These are phyloP conservation scores for Grosmannia huntii DNA, from an alignment of 2,329 filamentous ascomycete species.

Conservation along the genomic window DNA sequence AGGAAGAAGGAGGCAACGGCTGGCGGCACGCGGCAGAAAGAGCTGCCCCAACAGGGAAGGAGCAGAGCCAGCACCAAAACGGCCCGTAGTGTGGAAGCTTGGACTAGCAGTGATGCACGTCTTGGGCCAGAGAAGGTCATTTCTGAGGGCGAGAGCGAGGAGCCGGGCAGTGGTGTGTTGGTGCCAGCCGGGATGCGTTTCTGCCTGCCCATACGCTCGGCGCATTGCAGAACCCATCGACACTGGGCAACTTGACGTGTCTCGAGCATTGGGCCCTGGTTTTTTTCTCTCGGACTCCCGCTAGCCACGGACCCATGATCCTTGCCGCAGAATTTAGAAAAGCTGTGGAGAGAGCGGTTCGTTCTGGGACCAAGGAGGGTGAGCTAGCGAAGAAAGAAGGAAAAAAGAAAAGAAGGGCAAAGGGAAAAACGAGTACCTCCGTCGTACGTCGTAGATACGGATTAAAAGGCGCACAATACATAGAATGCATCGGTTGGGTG, in stretches of 20 bases:
- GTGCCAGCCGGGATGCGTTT: no score
- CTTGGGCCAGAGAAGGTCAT: background rate
- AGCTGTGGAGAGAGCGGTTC: background rate
- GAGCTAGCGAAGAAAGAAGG: background rate
- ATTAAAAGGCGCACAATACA: background rate
- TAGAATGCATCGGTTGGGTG: no score
- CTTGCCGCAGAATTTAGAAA: background rate
- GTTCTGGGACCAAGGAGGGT: background rate
- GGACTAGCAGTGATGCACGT: background rate
- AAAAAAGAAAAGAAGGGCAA: background rate
- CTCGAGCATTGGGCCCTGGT: slow-evolving; percentile 5
- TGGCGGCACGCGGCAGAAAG: background rate
- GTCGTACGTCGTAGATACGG: no score
- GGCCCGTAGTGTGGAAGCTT: background rate
- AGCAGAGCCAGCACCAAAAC: background rate
- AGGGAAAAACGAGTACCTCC: background rate
- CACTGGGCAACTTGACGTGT: slow-evolving; percentile 2
- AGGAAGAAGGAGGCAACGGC: background rate
- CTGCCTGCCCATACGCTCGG: no score
- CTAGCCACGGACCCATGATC: slow-evolving; percentile 6
- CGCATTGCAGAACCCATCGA: no score
- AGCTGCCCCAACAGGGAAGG: background rate
- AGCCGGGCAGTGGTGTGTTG: no score
- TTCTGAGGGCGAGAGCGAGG: no score
- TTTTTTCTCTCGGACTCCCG: slow-evolving; percentile 4